Evolutionary conservation across 257 asterid genomes (phyloP).

Genomic region (Knoxia roxburghii): DNA sequence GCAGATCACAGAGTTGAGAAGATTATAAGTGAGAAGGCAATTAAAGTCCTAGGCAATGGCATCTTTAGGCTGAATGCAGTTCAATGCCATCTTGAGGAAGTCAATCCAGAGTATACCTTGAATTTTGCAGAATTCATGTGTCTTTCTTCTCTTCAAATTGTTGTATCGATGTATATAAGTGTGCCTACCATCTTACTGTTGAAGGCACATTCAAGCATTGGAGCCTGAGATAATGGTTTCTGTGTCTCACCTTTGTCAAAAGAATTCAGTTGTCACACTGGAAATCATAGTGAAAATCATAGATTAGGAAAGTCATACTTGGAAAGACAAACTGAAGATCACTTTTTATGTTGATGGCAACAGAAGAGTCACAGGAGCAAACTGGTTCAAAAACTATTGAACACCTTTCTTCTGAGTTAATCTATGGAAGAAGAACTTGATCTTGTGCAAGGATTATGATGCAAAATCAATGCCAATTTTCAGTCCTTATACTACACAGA

Average conservation of each 20-base stretch:
- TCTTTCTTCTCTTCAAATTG: slow-evolving; percentile 48
- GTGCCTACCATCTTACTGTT: slow-evolving; percentile 50
- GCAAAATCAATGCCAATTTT: slow-evolving; percentile 22
- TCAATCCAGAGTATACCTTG: slow-evolving; percentile 42
- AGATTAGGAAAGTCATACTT: slow-evolving; percentile 78
- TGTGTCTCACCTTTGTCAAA: slow-evolving; percentile 49
- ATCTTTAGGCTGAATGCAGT: slow-evolving; percentile 73
- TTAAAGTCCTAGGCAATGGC: slow-evolving; percentile 29
- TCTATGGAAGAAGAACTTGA: slow-evolving; percentile 62
- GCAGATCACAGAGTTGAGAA: slow-evolving; percentile 81
- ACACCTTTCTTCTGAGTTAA: slow-evolving; percentile 70
- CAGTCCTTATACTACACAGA: slow-evolving; percentile 58
- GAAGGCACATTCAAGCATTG: slow-evolving; percentile 93
- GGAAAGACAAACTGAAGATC: slow-evolving; percentile 67
- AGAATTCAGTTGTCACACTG: slow-evolving; percentile 51
- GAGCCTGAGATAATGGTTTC: slow-evolving; percentile 89
- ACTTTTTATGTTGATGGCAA: slow-evolving; percentile 44
- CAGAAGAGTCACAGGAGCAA: slow-evolving; percentile 46
- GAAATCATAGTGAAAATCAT: slow-evolving; percentile 57
- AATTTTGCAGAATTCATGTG: slow-evolving; percentile 57
- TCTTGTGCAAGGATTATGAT: slow-evolving; percentile 52
- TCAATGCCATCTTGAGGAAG: slow-evolving; percentile 67
- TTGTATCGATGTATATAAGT: slow-evolving; percentile 74
- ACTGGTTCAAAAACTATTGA: slow-evolving; percentile 67
- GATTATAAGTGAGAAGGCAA: slow-evolving; percentile 33